Percentiles rank a stretch among this genome's conserved stretches.
Conservation (phyloP, 1,284 basidiomycete species). For the Neolentinus lepideus region DNA sequence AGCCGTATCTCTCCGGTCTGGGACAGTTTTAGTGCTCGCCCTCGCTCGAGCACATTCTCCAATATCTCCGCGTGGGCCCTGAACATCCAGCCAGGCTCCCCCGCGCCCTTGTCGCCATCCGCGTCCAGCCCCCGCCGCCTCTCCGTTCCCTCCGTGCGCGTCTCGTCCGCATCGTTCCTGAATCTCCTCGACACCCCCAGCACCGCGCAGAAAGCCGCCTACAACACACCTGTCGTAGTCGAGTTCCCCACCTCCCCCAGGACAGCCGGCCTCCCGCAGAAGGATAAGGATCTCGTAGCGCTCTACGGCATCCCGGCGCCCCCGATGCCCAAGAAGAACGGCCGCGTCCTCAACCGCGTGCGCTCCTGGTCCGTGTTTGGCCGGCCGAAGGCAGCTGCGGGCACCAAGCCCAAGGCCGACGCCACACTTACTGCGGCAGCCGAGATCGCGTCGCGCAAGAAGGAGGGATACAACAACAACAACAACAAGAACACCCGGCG, state of each 20-base stretch:
- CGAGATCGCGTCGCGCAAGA: constrained; percentile 36
- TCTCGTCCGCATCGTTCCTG: constrained; percentile 35
- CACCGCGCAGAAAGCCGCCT: constrained; percentile 23
- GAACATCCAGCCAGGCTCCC: constrained; percentile 61
- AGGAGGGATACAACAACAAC: constrained; percentile 30
- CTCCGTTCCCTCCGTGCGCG: constrained; percentile 15
- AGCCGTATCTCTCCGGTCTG: constrained; percentile 6
- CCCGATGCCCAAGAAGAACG: not conserved
- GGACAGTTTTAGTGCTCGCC: constrained; percentile 12
- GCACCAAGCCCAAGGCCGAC: constrained; percentile 11
- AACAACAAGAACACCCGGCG: not conserved
- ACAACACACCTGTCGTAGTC: constrained; percentile 11
- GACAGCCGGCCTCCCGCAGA: not conserved
- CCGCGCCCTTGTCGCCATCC: constrained; percentile 30
- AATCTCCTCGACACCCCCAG: constrained; percentile 33
- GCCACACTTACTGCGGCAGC: constrained; percentile 19
- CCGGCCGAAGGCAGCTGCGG: constrained; percentile 22
- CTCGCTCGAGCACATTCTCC: constrained; percentile 29
- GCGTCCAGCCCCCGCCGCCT: constrained; percentile 17
- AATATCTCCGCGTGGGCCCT: constrained; percentile 49
- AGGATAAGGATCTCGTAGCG: not conserved
- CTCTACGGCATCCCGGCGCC: not conserved
- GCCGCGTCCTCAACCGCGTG: not conserved
- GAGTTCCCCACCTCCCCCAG: not conserved
- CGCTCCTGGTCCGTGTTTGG: constrained; percentile 37